These are phyloP conservation scores for Nemania sp. DNA, from an alignment of 2,329 filamentous ascomycete genomes.

Conservation along the genomic window DNA sequence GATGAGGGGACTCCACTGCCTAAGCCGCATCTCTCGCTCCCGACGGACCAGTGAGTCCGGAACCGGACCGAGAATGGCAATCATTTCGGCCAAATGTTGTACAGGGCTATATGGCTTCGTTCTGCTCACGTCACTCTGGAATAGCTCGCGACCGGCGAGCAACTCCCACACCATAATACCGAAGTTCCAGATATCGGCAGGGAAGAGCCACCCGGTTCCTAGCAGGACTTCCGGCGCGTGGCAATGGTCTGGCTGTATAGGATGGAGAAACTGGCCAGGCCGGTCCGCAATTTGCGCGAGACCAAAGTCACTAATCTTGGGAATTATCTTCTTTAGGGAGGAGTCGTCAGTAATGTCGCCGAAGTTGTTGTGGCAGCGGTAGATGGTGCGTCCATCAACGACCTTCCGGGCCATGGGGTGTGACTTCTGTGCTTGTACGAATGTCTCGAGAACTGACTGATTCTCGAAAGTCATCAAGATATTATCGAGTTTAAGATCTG, in stretches of 20 bases:
- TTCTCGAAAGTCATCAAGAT: constrained; percentile 19
- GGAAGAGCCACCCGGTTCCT: neutral
- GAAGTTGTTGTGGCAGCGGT: neutral
- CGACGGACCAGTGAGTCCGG: neutral
- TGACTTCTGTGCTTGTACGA: neutral
- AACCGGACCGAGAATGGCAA: neutral
- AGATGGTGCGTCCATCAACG: neutral
- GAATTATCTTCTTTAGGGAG: neutral
- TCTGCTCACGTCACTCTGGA: neutral
- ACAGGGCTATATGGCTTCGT: neutral
- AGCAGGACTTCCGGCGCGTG: neutral
- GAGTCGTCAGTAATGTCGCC: neutral
- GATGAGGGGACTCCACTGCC: neutral
- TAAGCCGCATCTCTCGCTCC: neutral
- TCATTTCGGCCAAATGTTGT: neutral
- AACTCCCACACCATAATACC: neutral
- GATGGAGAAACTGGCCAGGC: neutral
- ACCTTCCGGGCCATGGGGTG: neutral
- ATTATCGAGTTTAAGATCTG: constrained; percentile 22
- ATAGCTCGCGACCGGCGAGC: neutral
- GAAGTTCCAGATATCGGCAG: neutral
- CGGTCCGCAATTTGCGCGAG: neutral
- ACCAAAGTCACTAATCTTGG: neutral
- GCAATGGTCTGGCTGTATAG: neutral
- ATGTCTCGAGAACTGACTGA: constrained; percentile 8